phyloP scores from a whole-genome alignment of 2,329 filamentous ascomycete genomes.

The Lachnellula occidentalis region DNA sequence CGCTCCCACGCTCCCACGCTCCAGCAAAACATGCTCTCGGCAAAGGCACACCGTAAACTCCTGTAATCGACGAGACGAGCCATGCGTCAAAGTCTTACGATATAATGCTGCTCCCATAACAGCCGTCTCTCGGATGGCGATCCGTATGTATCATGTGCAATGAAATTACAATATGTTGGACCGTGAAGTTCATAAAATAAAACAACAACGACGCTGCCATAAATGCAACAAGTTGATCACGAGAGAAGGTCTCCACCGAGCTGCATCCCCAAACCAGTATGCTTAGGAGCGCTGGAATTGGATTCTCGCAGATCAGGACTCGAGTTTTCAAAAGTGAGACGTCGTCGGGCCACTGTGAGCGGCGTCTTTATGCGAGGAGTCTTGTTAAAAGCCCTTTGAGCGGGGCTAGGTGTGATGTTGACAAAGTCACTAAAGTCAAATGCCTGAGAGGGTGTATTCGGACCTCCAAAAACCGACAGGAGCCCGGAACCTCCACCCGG shows the following conservation, averaged over 20 bases:
- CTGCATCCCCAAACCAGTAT: slow-evolving; percentile 55
- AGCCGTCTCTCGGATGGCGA: background rate
- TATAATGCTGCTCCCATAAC: background rate
- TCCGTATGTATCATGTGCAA: slow-evolving; percentile 6
- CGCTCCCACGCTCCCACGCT: background rate
- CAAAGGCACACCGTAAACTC: background rate
- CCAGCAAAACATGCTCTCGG: background rate
- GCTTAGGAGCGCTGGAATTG: slow-evolving; percentile 32
- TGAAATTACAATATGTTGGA: background rate
- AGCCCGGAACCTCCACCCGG: slow-evolving; percentile 63
- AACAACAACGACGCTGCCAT: background rate
- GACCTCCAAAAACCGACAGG: slow-evolving; percentile 59
- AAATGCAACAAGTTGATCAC: slow-evolving; percentile 25
- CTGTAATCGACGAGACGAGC: background rate
- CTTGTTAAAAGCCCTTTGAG: slow-evolving; percentile 69
- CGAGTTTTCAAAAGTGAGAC: slow-evolving; percentile 28
- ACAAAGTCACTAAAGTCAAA: slow-evolving; percentile 98
- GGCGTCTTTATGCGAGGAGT: slow-evolving; percentile 29
- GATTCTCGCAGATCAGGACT: slow-evolving; percentile 16
- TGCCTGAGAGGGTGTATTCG: slow-evolving; percentile 71
- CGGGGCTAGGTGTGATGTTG: slow-evolving; percentile 93
- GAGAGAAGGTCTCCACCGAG: slow-evolving; percentile 58
- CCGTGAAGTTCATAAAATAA: background rate
- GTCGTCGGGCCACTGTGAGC: slow-evolving; percentile 22
- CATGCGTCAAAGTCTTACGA: too few relatives aligned